Evolutionary conservation across 805 yeast genomes (phyloP).

Genomic region (Wickerhamiella kurtzmanii): DNA sequence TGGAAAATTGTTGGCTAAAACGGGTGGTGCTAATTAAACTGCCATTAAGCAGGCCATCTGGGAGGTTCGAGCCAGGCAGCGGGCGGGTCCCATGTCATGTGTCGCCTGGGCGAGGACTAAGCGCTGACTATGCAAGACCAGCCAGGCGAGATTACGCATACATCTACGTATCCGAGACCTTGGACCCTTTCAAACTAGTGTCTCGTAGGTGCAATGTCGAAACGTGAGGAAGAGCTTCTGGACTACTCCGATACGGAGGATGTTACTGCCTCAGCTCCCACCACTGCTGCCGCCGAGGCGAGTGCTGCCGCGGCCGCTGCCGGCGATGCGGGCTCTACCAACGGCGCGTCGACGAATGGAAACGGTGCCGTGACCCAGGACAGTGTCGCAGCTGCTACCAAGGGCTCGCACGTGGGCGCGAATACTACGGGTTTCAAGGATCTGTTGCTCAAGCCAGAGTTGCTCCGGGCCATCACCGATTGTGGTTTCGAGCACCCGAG

Average conservation of each 20-base stretch:
- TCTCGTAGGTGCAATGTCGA: slow-evolving; percentile 15
- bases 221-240: slow-evolving; percentile 91
- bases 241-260: slow-evolving; percentile 99
- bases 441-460: slow-evolving; percentile 90
- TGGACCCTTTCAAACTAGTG: background rate
- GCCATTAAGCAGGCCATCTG: too few relatives aligned
- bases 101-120: background rate
- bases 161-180: background rate
- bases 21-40: too few relatives aligned
- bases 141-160: background rate
- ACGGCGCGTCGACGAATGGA: slow-evolving; percentile 17
- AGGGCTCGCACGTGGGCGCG: slow-evolving; percentile 95
- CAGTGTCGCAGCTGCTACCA: too few relatives aligned
- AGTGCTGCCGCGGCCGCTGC: slow-evolving; percentile 28
- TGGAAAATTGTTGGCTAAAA: too few relatives aligned
- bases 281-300: slow-evolving; percentile 5
- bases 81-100: background rate
- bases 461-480: slow-evolving; percentile 93
- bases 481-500: slow-evolving; percentile 99
- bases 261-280: slow-evolving; percentile 40
- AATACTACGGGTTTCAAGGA: slow-evolving; percentile 99
- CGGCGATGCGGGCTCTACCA: slow-evolving; percentile 21
- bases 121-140: background rate
- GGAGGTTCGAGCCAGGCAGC: too few relatives aligned
- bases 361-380: slow-evolving; percentile 32